These are phyloP conservation scores for Spinellus fusiger DNA, from an alignment of 192 early-diverging fungal species.

Conservation along the genomic window DNA sequence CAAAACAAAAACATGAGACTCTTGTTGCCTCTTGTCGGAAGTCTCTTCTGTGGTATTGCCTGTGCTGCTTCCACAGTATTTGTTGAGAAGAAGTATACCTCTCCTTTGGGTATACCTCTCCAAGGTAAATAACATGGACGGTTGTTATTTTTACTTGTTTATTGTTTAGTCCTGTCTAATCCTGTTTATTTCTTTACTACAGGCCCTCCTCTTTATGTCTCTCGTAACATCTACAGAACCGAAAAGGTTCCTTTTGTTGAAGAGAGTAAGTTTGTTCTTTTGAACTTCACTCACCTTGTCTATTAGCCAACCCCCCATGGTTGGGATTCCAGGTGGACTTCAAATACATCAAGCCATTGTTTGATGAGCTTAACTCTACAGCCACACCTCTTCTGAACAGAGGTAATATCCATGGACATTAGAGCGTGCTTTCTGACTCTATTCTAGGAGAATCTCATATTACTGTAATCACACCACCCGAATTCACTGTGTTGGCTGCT, in stretches of 20 bases:
- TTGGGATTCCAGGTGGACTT: slow-evolving; percentile 57
- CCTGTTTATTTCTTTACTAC: background rate
- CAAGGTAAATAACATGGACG: background rate
- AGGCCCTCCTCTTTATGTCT: slow-evolving; percentile 13
- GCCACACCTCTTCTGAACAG: slow-evolving; percentile 22
- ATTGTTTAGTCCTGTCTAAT: background rate
- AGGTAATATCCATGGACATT: background rate
- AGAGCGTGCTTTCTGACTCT: background rate
- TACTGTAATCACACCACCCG: slow-evolving; percentile 65
- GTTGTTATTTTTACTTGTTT: background rate
- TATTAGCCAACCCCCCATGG: slow-evolving; percentile 25
- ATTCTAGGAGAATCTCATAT: slow-evolving; percentile 60
- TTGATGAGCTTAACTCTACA: slow-evolving; percentile 43
- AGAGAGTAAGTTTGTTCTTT: background rate
- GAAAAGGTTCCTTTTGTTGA: slow-evolving; percentile 13
- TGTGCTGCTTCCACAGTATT: background rate
- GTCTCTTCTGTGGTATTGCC: background rate
- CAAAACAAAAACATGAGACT: background rate
- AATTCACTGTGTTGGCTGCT: slow-evolving; percentile 51
- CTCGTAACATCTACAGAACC: slow-evolving; percentile 7
- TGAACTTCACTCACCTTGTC: background rate
- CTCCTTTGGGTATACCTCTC: slow-evolving; percentile 10
- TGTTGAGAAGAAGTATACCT: background rate
- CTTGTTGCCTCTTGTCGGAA: background rate
- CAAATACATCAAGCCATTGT: slow-evolving; percentile 44